phyloP scores from a whole-genome alignment of 139 green algal genomes.

The Micromonas commoda region DNA sequence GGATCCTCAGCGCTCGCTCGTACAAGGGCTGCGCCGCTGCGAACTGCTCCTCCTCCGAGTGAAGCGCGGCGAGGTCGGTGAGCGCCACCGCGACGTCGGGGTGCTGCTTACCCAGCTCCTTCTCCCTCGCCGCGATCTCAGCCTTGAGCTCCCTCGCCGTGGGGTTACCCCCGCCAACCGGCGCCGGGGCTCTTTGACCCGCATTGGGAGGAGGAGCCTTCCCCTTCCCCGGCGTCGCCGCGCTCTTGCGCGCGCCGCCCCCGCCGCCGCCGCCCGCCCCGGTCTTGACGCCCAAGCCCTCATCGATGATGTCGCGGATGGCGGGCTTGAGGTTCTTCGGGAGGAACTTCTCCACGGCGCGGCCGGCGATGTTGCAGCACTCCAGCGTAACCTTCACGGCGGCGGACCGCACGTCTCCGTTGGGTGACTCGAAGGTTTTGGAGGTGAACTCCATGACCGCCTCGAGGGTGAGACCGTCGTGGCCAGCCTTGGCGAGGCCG shows the following conservation, averaged over 20 bases:
- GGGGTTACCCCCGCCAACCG: neutral
- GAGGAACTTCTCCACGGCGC: conserved; percentile 50
- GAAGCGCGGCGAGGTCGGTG: conserved; percentile 74
- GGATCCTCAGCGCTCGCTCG: conserved; percentile 72
- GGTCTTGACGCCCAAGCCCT: conserved; percentile 42
- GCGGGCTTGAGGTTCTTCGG: conserved; percentile 74
- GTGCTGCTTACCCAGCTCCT: conserved; percentile 47
- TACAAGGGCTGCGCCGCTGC: conserved; percentile 69
- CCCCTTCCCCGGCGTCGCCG: neutral
- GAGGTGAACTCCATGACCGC: conserved; percentile 71
- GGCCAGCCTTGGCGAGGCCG: conserved; percentile 30
- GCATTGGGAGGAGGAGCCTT: neutral
- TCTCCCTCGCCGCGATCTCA: conserved; percentile 23
- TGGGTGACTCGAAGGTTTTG: conserved; percentile 50
- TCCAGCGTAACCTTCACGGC: conserved; percentile 14
- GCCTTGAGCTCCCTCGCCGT: neutral
- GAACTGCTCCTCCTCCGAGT: conserved; percentile 54
- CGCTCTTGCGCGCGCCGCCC: neutral
- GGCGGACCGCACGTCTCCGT: conserved; percentile 43
- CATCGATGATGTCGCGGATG: conserved; percentile 65
- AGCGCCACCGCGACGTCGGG: conserved; percentile 62
- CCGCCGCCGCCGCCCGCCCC: neutral
- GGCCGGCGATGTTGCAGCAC: conserved; percentile 47
- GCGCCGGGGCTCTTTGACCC: too few species aligned
- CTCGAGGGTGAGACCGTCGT: conserved; percentile 56